Percentiles rank a stretch among this genome's conserved stretches.
Evolutionary conservation across 225 moss, liverwort and hornwort species (phyloP).

Genomic region (Asterella californica): DNA sequence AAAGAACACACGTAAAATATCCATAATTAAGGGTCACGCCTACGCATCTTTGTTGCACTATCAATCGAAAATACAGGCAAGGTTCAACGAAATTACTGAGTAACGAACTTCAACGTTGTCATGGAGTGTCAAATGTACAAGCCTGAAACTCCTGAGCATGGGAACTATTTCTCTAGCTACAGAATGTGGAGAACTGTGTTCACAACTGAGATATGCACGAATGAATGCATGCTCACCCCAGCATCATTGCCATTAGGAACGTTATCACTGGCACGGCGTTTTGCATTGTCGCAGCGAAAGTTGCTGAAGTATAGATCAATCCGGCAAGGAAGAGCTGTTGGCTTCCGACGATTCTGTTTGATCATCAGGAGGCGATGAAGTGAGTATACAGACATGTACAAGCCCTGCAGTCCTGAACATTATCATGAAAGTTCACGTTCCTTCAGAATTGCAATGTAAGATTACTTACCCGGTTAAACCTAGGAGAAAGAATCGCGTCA

Average conservation of each 20-base stretch:
- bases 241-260: conserved; percentile 52
- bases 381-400: background rate
- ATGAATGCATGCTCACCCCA: conserved; percentile 40
- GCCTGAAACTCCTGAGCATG: too few species aligned
- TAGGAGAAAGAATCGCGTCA: conserved; percentile 40
- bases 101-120: too few species aligned
- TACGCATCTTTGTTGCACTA: background rate
- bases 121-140: background rate
- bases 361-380: background rate
- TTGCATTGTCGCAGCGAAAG: conserved; percentile 64
- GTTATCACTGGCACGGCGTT: conserved; percentile 75
- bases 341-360: conserved; percentile 63
- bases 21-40: background rate
- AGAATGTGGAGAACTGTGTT: background rate
- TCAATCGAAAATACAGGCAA: too few species aligned
- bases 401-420: background rate
- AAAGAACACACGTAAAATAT: background rate
- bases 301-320: conserved; percentile 55
- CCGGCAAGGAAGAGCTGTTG: conserved; percentile 69
- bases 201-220: background rate
- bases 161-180: too few species aligned
- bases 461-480: conserved; percentile 38
- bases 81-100: too few species aligned
- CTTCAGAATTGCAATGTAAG: too few species aligned
- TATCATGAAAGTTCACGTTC: too few species aligned